Evolutionary conservation across 768 basidiomycete species (phyloP).

Genomic region (Thelephora ganbajun): DNA sequence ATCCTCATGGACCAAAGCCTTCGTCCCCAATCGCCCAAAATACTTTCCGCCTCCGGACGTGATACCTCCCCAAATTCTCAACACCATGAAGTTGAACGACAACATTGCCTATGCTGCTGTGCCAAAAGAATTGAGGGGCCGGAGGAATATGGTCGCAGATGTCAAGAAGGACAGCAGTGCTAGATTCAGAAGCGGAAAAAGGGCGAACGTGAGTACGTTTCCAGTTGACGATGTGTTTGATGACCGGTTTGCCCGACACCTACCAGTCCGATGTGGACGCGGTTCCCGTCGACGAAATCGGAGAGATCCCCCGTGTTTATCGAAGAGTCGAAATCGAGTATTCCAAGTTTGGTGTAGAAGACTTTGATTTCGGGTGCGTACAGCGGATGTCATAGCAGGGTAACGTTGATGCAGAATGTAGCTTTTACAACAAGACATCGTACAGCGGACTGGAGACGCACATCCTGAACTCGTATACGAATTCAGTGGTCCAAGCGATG

Average conservation of each 20-base stretch:
- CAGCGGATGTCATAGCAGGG: not conserved
- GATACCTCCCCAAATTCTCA: slow-evolving; percentile 68
- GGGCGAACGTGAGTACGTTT: slow-evolving; percentile 21
- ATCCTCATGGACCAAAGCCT: slow-evolving; percentile 47
- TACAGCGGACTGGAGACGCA: slow-evolving; percentile 94
- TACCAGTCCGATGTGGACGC: slow-evolving; percentile 38
- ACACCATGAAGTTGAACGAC: slow-evolving; percentile 75
- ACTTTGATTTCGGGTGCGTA: slow-evolving; percentile 90
- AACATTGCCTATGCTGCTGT: slow-evolving; percentile 81
- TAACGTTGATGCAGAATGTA: slow-evolving; percentile 15
- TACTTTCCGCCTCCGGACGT: slow-evolving; percentile 57
- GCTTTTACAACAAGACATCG: slow-evolving; percentile 86
- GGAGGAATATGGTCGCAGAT: slow-evolving; percentile 59
- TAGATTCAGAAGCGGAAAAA: slow-evolving; percentile 81
- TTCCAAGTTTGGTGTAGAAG: slow-evolving; percentile 95
- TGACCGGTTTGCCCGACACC: slow-evolving; percentile 14
- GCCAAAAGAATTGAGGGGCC: slow-evolving; percentile 74
- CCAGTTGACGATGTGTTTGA: slow-evolving; percentile 10
- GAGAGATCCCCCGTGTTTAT: slow-evolving; percentile 67
- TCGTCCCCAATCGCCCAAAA: slow-evolving; percentile 28
- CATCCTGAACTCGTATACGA: slow-evolving; percentile 95
- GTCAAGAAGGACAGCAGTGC: slow-evolving; percentile 39
- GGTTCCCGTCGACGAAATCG: slow-evolving; percentile 36
- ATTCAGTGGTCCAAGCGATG: slow-evolving; percentile 79
- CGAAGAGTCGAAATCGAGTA: slow-evolving; percentile 95